A percentile compares a stretch with the other conserved stretches of the same genome.
These are phyloP conservation scores for Cutaneotrichosporon cavernicola DNA, from an alignment of 1,284 basidiomycete genomes.

Conservation along the genomic window DNA sequence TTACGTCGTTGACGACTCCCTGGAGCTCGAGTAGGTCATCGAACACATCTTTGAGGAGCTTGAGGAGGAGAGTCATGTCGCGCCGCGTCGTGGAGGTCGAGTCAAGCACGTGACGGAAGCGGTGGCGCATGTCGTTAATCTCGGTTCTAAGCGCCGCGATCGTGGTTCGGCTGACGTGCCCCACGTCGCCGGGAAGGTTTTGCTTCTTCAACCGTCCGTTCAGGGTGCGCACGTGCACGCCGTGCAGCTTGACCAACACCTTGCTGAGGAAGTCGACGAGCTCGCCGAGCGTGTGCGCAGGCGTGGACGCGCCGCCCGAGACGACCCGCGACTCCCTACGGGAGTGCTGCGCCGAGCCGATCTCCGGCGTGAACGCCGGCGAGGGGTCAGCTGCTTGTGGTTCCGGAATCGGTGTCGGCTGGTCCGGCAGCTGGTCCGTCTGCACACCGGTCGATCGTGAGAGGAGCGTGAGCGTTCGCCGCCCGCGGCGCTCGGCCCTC, in stretches of 20 bases:
- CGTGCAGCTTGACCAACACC: conserved; percentile 67
- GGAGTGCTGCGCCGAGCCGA: background rate
- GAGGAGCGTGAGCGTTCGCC: conserved; percentile 60
- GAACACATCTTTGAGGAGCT: conserved; percentile 80
- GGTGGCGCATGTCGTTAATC: conserved; percentile 65
- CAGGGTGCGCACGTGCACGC: conserved; percentile 83
- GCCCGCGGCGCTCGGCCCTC: conserved; percentile 33
- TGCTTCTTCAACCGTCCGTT: conserved; percentile 89
- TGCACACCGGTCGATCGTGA: conserved; percentile 70
- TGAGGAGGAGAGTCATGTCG: conserved; percentile 80
- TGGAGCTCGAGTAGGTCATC: conserved; percentile 79
- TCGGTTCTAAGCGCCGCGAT: conserved; percentile 75
- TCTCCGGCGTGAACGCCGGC: background rate
- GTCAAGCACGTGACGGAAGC: conserved; percentile 67
- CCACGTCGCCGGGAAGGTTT: conserved; percentile 76
- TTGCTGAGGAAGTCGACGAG: conserved; percentile 59
- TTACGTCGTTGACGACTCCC: conserved; percentile 80
- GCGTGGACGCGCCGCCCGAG: background rate
- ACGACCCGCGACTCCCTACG: background rate
- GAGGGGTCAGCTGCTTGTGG: background rate
- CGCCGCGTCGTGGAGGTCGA: conserved; percentile 68
- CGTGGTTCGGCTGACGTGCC: conserved; percentile 81
- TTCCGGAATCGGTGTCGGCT: background rate
- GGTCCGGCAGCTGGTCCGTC: conserved; percentile 58
- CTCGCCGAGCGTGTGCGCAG: conserved; percentile 9